Conservation (phyloP, 2,329 filamentous ascomycete species). For the Calonectria fujianensis region DNA sequence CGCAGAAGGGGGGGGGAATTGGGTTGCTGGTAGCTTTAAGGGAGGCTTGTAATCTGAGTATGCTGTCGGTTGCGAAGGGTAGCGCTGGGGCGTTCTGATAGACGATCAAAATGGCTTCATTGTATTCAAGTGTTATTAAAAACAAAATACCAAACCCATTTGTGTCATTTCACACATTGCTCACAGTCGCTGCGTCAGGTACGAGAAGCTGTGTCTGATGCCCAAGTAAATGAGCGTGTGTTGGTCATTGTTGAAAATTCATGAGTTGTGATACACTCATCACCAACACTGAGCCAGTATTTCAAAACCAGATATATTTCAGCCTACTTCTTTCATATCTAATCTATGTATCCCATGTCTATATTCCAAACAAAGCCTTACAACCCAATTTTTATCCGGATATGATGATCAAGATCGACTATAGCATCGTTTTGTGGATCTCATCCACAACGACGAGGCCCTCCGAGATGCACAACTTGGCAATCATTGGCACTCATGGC, state of each 20-base stretch:
- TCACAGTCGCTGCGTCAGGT: not conserved
- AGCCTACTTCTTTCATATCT: not conserved
- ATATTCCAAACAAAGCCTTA: not conserved
- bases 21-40: constrained; percentile 38
- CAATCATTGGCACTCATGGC: constrained; percentile 13
- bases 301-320: not conserved
- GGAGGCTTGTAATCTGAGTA: constrained; percentile 52
- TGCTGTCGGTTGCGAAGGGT: constrained; percentile 50
- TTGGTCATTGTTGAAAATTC: not conserved
- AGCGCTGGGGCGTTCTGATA: constrained; percentile 55
- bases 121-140: constrained; percentile 38
- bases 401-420: constrained; percentile 2
- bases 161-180: not conserved
- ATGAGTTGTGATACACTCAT: not conserved
- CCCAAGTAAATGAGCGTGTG: not conserved
- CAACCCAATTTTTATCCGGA: not conserved
- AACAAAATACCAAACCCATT: not conserved
- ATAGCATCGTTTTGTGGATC: constrained; percentile 3
- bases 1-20: not conserved
- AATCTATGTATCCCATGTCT: not conserved
- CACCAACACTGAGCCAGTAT: not conserved
- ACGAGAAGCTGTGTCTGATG: not conserved
- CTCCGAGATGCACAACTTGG: not conserved
- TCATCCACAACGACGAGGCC: constrained; percentile 8
- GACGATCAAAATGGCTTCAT: constrained; percentile 53